Conservation (phyloP, 345 rosid genomes). For the Citrus maxima region DNA sequence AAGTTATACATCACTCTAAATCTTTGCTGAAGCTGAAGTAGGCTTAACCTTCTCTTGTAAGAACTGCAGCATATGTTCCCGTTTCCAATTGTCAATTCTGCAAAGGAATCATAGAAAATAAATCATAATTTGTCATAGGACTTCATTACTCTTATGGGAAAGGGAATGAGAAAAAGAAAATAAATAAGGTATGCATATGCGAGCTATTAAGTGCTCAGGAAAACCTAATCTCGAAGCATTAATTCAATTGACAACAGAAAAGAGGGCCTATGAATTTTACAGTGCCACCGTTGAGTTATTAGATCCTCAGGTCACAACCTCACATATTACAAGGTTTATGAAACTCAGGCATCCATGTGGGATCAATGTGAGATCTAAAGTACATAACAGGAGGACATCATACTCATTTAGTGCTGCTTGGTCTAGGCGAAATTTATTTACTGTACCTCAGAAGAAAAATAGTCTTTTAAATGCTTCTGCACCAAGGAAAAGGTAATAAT, state of each 20-base stretch:
- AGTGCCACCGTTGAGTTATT: no score
- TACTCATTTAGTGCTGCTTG: background rate
- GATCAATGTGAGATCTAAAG: background rate
- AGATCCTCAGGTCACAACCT: background rate
- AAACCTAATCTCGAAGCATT: background rate
- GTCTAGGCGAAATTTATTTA: background rate
- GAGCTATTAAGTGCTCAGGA: background rate
- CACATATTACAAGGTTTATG: background rate
- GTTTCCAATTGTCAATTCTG: no score
- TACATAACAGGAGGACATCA: background rate
- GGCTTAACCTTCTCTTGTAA: no score
- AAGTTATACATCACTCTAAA: no score
- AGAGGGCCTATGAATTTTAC: background rate
- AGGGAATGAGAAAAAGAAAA: background rate
- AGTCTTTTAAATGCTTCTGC: background rate
- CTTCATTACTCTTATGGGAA: background rate
- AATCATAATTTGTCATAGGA: background rate
- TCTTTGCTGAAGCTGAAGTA: no score
- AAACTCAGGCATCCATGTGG: background rate
- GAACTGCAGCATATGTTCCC: no score
- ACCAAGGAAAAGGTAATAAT: background rate
- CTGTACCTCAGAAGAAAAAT: no score
- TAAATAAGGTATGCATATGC: background rate
- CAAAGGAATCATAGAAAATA: constrained; percentile 16
- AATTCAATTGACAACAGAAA: background rate